Evolutionary conservation across 78 protist genomes (phyloP).

Genomic region (Paulinella micropora): DNA sequence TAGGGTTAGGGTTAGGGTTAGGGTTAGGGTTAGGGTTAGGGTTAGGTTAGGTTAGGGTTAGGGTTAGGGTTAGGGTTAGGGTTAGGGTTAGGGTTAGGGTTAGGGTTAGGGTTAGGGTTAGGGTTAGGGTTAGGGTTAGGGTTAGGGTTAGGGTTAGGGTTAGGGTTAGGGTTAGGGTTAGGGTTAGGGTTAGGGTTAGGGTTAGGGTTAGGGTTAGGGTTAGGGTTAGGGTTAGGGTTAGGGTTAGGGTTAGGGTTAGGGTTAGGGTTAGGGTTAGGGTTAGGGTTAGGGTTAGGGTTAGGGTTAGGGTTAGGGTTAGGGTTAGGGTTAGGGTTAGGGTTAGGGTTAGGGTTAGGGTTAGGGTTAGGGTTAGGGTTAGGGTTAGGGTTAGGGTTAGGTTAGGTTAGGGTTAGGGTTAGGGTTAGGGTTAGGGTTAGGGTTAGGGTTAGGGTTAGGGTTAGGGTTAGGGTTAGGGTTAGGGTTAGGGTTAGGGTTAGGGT

Average conservation of each 20-base stretch:
- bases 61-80: slow-evolving; percentile 3
- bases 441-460: slow-evolving; percentile 3
- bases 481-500: too few species aligned
- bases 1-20: slow-evolving; percentile 3
- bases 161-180: background rate
- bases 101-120: slow-evolving; percentile 3
- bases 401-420: too few species aligned
- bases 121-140: slow-evolving; percentile 4
- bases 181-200: background rate
- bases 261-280: background rate
- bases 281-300: background rate
- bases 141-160: background rate
- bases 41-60: too few species aligned
- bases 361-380: slow-evolving; percentile 4
- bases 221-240: background rate
- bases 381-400: too few species aligned
- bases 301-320: background rate
- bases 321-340: background rate
- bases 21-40: too few species aligned
- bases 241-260: background rate
- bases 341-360: slow-evolving; percentile 3
- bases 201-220: background rate
- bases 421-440: slow-evolving; percentile 3
- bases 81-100: slow-evolving; percentile 3
- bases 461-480: slow-evolving; percentile 4